Base-by-base conservation (phyloP, 2,329 filamentous ascomycete species). In the Penicillium sp. region DNA sequence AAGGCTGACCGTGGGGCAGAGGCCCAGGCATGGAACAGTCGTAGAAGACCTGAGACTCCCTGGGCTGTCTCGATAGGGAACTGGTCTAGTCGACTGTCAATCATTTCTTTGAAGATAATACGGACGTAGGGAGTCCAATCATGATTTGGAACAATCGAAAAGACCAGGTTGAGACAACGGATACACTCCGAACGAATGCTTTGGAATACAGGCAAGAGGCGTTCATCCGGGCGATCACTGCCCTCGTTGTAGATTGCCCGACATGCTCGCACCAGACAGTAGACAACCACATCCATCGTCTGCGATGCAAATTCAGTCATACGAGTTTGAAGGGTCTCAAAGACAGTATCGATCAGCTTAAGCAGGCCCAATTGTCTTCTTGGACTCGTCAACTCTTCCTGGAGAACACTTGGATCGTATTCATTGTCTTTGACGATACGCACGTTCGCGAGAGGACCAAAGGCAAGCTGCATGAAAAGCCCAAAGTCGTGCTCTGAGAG, bases 311-410 rank as follows among this genome's bases (percentile, higher is more conserved):
- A 93, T 0, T 85, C 82, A 2, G 79, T 73, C 50, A 95, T 84
- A 50, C 86, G 87, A 5, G 82, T 84, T 49, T 92, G 91, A 34
- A 97, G 82, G 49, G 94, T 91, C 53, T 88, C 88, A 56, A 97
- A 85, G 69, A 97, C 84, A 10, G 93, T 86, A 56, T 91, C 87
- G 46, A 94, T 81, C 90, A 97, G 94, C 68, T 95, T 96, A 47
- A 96, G 77, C 68, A 97, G 85, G 78, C 95, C 94, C 55, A 94
- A 83, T 71, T 97, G 93, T 71, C 92, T 94, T 65, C 92, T 84
- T 10, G 82, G 75, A 14, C 84, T 81, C 26, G 92, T 74, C 11
- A 88, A 58, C 41, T 89, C 83, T 27, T 79, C 74, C 1, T 78
- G 70, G 45, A 91, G 82, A 1, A 79, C 68, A 51, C 81, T 76